Conservation (phyloP, 257 asterid genomes). For the Petunia secreta region DNA sequence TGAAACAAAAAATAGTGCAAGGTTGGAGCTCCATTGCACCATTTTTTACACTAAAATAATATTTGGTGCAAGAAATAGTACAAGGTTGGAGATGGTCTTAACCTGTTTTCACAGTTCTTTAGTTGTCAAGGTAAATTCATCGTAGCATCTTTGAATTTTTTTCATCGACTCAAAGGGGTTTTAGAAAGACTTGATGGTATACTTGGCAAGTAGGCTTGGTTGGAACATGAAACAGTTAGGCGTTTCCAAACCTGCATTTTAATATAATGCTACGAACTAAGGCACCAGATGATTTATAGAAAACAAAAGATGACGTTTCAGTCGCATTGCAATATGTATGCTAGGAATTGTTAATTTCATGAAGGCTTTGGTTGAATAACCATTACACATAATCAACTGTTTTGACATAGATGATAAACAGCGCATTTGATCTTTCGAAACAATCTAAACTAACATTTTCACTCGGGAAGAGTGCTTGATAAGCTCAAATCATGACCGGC, state of each 20-base stretch:
- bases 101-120: too few relatives aligned
- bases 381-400: neutral
- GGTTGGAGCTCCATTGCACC: too few relatives aligned
- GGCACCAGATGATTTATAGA: neutral
- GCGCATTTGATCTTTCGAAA: neutral
- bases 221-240: neutral
- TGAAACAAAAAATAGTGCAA: too few relatives aligned
- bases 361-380: neutral
- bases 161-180: neutral
- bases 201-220: neutral
- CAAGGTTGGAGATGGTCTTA: too few relatives aligned
- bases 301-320: neutral
- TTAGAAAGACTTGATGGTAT: neutral
- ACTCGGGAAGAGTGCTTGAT: neutral
- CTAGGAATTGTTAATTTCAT: too few relatives aligned
- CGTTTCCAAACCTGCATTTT: neutral
- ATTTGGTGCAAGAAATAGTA: too few relatives aligned
- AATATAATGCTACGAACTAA: neutral
- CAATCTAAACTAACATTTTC: too few relatives aligned
- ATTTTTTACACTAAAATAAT: too few relatives aligned
- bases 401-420: neutral
- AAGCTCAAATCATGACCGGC: neutral
- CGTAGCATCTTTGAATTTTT: neutral
- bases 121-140: neutral
- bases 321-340: neutral